Conservation (phyloP, 352 stramenopile species). For the Globisporangium paroecandrum region DNA sequence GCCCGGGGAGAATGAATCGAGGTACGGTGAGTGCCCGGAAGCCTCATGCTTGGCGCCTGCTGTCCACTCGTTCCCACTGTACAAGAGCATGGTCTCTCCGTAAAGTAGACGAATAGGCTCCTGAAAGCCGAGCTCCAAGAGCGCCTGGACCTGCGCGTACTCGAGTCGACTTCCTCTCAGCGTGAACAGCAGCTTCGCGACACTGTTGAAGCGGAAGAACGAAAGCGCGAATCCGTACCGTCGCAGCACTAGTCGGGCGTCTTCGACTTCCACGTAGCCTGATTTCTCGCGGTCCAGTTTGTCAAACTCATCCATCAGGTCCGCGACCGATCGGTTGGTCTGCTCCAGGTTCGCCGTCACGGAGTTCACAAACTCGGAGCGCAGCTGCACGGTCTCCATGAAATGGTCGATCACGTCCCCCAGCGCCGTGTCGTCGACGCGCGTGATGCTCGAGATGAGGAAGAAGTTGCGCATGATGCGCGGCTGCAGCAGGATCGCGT, state of each 20-base stretch:
- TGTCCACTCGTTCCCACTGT: neutral
- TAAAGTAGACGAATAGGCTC: slow-evolving; percentile 6
- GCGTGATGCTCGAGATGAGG: slow-evolving; percentile 15
- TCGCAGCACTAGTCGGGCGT: slow-evolving; percentile 10
- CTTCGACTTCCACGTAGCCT: slow-evolving; percentile 14
- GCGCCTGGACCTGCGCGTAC: slow-evolving; percentile 8
- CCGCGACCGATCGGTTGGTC: neutral
- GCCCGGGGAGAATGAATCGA: neutral
- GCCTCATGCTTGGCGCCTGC: neutral
- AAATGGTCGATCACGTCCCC: slow-evolving; percentile 21
- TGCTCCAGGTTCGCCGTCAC: slow-evolving; percentile 7
- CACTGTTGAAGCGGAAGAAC: slow-evolving; percentile 22
- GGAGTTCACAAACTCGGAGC: slow-evolving; percentile 16
- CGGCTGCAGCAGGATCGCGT: slow-evolving; percentile 15
- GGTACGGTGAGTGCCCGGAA: neutral
- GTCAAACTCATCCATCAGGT: slow-evolving; percentile 5
- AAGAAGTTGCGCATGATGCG: slow-evolving; percentile 17
- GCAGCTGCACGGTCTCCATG: slow-evolving; percentile 15
- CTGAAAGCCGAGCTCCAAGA: slow-evolving; percentile 4
- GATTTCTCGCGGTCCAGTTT: neutral
- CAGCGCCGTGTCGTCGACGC: slow-evolving; percentile 14
- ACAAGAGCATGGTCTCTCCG: slow-evolving; percentile 5
- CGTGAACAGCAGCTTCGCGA: slow-evolving; percentile 13
- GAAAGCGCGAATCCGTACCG: slow-evolving; percentile 12
- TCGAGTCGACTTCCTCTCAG: slow-evolving; percentile 3